Percentiles rank a stretch among this genome's conserved stretches.
phyloP scores from a whole-genome alignment of 441 rosid species.

The Populus hybrid region DNA sequence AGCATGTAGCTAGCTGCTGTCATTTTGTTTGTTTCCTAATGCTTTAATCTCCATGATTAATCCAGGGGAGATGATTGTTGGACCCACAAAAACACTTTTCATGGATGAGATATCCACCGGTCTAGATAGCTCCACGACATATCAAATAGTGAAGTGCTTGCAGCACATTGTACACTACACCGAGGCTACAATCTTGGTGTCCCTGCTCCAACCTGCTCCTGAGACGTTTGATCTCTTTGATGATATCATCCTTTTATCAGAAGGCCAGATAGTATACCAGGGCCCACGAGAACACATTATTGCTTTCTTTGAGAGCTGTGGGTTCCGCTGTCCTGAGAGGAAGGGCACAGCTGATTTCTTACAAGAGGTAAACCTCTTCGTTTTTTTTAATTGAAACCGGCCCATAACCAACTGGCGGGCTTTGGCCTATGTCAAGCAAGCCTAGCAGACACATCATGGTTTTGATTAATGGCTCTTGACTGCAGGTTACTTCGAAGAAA shows the following conservation, averaged over 20 bases:
- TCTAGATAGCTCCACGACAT: constrained; percentile 91
- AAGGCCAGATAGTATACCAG: constrained; percentile 76
- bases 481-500: constrained; percentile 82
- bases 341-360: constrained; percentile 92
- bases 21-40: neutral
- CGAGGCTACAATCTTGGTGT: constrained; percentile 72
- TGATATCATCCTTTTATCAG: constrained; percentile 68
- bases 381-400: neutral
- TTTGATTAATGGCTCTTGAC: neutral
- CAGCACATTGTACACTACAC: constrained; percentile 84
- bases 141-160: constrained; percentile 78
- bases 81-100: constrained; percentile 81
- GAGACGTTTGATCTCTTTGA: constrained; percentile 91
- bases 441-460: neutral
- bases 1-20: too few relatives aligned
- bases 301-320: constrained; percentile 69
- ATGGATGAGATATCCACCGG: constrained; percentile 99
- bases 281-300: constrained; percentile 73
- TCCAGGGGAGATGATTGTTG: constrained; percentile 92
- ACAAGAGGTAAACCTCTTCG: constrained; percentile 59
- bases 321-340: constrained; percentile 84
- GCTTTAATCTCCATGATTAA: neutral
- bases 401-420: neutral
- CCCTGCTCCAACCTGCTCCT: constrained; percentile 89
- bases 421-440: neutral